Percentiles rank a stretch among this genome's conserved stretches.
These are phyloP conservation scores for Candida sojae DNA, from an alignment of 1,139 yeast species.

Conservation along the genomic window DNA sequence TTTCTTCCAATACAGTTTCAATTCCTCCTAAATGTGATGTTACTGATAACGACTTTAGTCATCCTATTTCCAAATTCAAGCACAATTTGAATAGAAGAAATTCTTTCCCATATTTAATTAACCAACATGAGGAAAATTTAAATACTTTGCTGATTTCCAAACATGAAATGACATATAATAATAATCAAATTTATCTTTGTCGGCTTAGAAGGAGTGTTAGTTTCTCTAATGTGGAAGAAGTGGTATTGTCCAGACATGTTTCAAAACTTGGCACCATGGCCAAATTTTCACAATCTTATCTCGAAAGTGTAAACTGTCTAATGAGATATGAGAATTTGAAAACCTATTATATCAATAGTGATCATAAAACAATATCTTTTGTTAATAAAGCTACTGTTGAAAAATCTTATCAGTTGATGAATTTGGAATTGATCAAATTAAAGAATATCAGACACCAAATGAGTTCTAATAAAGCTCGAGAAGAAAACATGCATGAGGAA, in stretches of 20 bases:
- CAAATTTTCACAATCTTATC: conserved; percentile 26
- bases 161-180: background rate
- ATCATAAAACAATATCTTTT: background rate
- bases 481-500: conserved; percentile 32
- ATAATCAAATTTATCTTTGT: conserved; percentile 2
- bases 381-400: conserved; percentile 20
- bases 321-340: conserved; percentile 23
- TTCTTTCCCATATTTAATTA: conserved; percentile 40
- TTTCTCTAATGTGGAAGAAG: conserved; percentile 44
- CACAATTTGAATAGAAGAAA: conserved; percentile 40
- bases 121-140: conserved; percentile 17
- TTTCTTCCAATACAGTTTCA: conserved; percentile 7
- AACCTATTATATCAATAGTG: conserved; percentile 13
- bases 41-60: conserved; percentile 3
- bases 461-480: conserved; percentile 29
- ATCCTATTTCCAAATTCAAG: conserved; percentile 18
- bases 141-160: conserved; percentile 25
- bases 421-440: conserved; percentile 33
- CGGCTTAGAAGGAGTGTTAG: conserved; percentile 33
- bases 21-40: conserved; percentile 2
- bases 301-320: conserved; percentile 23
- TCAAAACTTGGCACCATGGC: conserved; percentile 20
- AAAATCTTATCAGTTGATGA: conserved; percentile 29
- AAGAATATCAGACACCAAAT: conserved; percentile 31
- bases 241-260: conserved; percentile 8